Evolutionary conservation across 2,329 filamentous ascomycete species (phyloP), one percentile per base, ranked within the genome.

Genomic region (Colletotrichum spaethianum): DNA sequence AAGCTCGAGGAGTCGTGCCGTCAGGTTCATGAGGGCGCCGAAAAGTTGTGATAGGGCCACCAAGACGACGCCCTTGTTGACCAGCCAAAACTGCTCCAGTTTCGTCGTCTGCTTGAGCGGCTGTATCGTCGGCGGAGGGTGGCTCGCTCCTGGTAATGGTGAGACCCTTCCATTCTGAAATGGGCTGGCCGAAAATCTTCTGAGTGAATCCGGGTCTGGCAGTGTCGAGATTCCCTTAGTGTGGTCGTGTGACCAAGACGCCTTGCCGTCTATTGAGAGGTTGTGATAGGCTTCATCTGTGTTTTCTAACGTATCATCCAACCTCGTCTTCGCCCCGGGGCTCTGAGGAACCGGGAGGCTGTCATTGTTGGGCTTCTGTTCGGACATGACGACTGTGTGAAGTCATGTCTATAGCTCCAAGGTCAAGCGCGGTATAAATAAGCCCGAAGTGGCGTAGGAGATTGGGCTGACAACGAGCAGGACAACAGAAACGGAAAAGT

Each of bases 11-110:
- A 96, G 81, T 26, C 94, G 88, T 0, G 94, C 93, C 50, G 91
- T 91, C 12, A 97, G 89, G 79, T 96, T 97, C 95, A 98, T 98
- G 63, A 93, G 82, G 0, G 93, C 91, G 1, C 92, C 94, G 76
- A 98, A 98, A 44, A 96, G 84, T 81, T 97, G 94, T 0, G 94
- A 89, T 2, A 92, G 73, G 23, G 95, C 85, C 53, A 98, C 93
- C 55, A 95, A 85, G 28, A 93, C 84, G 26, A 95, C 87, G 2
- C 93, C 93, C 75, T 92, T 92, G 77, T 96, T 95, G 65, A 85
- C 62, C 83, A 5, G 82, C 74, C 92, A 92, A 94, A 74, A 90
- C 82, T 28, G 71, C 73, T 28, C 36, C 74, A 33, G 73, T 74
- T 44, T 59, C 26, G 8, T 64, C 75, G 65, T 73, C 75, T 59